These are phyloP conservation scores for Neurospora sublineolata DNA, from an alignment of 495 filamentous ascomycete species.

Conservation along the genomic window DNA sequence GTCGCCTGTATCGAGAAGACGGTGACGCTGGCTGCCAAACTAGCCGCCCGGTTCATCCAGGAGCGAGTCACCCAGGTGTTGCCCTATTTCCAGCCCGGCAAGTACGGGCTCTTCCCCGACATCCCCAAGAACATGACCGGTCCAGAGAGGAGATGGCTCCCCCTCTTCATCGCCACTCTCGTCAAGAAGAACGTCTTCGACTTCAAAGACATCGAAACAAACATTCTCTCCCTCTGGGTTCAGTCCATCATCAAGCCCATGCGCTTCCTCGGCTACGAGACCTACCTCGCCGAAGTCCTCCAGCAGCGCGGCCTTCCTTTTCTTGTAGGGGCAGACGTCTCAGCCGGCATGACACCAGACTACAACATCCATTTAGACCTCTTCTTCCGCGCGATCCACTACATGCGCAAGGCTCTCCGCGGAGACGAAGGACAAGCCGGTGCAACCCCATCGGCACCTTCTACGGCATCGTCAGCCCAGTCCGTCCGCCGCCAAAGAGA, in stretches of 20 bases:
- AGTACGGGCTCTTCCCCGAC: conserved; percentile 27
- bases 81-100: conserved; percentile 27
- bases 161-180: conserved; percentile 30
- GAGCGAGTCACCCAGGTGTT: conserved; percentile 27
- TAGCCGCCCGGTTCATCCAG: conserved; percentile 30
- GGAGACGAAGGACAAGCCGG: conserved; percentile 2
- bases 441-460: neutral
- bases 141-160: conserved; percentile 22
- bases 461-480: neutral
- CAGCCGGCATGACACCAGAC: conserved; percentile 17
- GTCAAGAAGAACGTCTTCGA: conserved; percentile 28
- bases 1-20: conserved; percentile 27
- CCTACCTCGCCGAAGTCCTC: conserved; percentile 28
- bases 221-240: conserved; percentile 27
- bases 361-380: conserved; percentile 30
- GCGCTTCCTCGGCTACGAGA: conserved; percentile 28
- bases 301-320: conserved; percentile 23
- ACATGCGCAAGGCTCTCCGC: conserved; percentile 32
- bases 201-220: conserved; percentile 27
- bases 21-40: conserved; percentile 24
- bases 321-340: conserved; percentile 19
- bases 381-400: conserved; percentile 26
- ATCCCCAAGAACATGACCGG: conserved; percentile 18
- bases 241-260: conserved; percentile 28
- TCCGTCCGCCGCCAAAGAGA: conserved; percentile 16